Percentiles rank a stretch among this genome's conserved stretches.
Evolutionary conservation across 108 stramenopile species (phyloP).

Genomic region (Schizochytrium sp.): DNA sequence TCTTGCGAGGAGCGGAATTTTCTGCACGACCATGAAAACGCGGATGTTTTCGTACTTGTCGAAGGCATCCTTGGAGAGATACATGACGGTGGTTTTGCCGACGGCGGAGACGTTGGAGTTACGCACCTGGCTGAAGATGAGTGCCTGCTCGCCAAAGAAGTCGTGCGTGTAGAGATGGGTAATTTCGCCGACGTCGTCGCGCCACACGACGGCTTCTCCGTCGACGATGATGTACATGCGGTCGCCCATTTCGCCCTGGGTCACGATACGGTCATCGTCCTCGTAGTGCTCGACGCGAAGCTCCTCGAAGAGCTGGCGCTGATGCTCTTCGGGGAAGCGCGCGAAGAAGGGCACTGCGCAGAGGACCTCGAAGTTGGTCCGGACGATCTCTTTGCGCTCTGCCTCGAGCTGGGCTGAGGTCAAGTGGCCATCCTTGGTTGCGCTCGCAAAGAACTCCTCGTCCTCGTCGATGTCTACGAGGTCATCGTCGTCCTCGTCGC

Average conservation of each 20-base stretch:
- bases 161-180: not conserved
- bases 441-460: not conserved
- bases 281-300: slow-evolving; percentile 14
- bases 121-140: not conserved
- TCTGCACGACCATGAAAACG: not conserved
- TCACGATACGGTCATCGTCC: slow-evolving; percentile 19
- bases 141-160: slow-evolving; percentile 22
- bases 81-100: not conserved
- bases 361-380: not conserved
- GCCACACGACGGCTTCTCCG: slow-evolving; percentile 13
- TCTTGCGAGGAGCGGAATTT: not conserved
- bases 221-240: slow-evolving; percentile 20
- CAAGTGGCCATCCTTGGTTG: not conserved
- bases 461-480: slow-evolving; percentile 9
- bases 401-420: not conserved
- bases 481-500: not conserved
- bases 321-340: slow-evolving; percentile 5
- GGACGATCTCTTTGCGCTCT: not conserved
- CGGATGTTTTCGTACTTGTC: not conserved
- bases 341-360: not conserved
- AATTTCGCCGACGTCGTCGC: not conserved
- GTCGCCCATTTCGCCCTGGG: slow-evolving; percentile 23
- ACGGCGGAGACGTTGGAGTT: slow-evolving; percentile 10
- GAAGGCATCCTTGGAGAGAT: not conserved
- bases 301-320: not conserved